Evolutionary conservation across 306 rosid genomes (phyloP).

Genomic region (Arachis stenosperma): DNA sequence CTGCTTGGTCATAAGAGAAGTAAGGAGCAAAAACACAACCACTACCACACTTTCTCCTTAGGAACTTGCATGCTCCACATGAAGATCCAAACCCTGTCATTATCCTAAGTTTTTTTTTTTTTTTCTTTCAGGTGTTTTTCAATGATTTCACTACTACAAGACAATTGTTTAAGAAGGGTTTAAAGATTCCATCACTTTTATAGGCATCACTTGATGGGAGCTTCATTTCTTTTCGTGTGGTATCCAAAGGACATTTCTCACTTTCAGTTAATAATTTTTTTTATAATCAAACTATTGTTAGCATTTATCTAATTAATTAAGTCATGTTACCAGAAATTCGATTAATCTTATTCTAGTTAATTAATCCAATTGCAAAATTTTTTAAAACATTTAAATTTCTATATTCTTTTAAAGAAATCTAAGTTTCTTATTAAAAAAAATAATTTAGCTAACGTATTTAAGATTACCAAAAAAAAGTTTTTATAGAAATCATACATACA

Average conservation of each 20-base stretch:
- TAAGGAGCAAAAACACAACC: slow-evolving; percentile 84
- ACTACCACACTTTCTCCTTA: slow-evolving; percentile 73
- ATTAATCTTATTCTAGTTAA: too few relatives aligned
- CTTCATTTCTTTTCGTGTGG: slow-evolving; percentile 39
- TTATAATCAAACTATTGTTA: too few relatives aligned
- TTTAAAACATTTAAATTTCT: too few relatives aligned
- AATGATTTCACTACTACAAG: slow-evolving; percentile 34
- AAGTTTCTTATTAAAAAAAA: too few relatives aligned
- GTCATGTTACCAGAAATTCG: too few relatives aligned
- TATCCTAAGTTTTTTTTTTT: slow-evolving; percentile 40
- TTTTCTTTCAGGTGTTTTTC: slow-evolving; percentile 14
- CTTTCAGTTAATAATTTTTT: slow-evolving; percentile 20
- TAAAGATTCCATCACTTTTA: slow-evolving; percentile 61
- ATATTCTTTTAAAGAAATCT: too few relatives aligned
- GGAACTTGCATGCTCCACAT: slow-evolving; percentile 92
- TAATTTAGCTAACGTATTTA: too few relatives aligned
- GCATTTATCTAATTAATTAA: too few relatives aligned
- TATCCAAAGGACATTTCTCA: slow-evolving; percentile 49
- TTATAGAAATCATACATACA: too few relatives aligned
- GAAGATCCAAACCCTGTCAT: slow-evolving; percentile 78
- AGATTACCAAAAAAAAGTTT: too few relatives aligned
- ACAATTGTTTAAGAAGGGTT: slow-evolving; percentile 39
- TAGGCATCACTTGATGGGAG: slow-evolving; percentile 54
- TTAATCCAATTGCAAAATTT: too few relatives aligned
- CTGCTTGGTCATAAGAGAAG: slow-evolving; percentile 76